Conservation (phyloP, 73 alveolate genomes). For the Effrenium voratum region DNA sequence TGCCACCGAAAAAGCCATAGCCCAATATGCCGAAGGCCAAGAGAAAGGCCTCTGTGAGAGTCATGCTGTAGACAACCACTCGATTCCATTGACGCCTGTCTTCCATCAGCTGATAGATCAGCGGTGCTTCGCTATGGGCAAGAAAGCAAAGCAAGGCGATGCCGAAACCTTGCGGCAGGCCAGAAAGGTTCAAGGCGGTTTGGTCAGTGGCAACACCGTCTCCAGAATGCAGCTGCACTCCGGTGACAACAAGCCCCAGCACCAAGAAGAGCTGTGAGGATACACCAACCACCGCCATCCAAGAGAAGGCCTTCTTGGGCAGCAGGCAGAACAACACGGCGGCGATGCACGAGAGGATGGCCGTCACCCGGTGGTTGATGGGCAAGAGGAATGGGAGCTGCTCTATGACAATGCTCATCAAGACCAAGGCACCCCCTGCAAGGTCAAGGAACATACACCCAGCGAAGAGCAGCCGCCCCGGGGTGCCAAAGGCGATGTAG, state of each 20-base stretch:
- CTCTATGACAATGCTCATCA: conserved; percentile 87
- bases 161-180: conserved; percentile 82
- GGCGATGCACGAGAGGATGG: conserved; percentile 33
- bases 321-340: conserved; percentile 78
- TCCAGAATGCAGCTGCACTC: conserved; percentile 24
- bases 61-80: conserved; percentile 89
- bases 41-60: conserved; percentile 76
- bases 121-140: conserved; percentile 86
- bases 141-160: conserved; percentile 91
- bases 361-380: conserved; percentile 45
- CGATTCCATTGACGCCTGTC: conserved; percentile 58
- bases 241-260: conserved; percentile 77
- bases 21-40: conserved; percentile 49
- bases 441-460: conserved; percentile 91
- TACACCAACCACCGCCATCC: conserved; percentile 81
- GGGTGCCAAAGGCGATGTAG: conserved; percentile 75
- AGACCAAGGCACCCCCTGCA: conserved; percentile 76
- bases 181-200: conserved; percentile 41
- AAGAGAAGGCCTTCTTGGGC: conserved; percentile 71
- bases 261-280: conserved; percentile 75
- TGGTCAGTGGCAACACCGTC: conserved; percentile 63
- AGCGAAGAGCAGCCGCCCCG: conserved; percentile 75
- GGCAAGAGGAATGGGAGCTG: conserved; percentile 85
- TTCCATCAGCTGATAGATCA: conserved; percentile 84
- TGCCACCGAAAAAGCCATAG: conserved; percentile 75